Base-by-base conservation (phyloP, 129 eudicot species). In the Tanacetum coccineum region DNA sequence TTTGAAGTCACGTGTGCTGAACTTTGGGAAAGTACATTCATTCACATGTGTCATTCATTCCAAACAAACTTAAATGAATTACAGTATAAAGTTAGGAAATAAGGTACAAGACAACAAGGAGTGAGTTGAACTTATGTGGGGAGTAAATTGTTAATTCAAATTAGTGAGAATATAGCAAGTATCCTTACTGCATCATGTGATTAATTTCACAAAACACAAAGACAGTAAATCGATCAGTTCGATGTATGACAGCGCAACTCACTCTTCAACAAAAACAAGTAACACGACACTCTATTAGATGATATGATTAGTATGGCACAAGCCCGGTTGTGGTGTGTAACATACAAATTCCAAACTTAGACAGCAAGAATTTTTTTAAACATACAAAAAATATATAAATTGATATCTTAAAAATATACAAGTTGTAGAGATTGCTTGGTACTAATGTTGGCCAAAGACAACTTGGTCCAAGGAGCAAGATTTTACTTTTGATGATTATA, bases 11-110 rank as follows among this genome's bases (percentile, higher is more conserved):
- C 81, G 84, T 86, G 94, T 78, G 84, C 73, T 68, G 66, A 78
- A 68, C 17, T 76, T 72, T 52, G 21, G 79, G 77, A 65, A 82
- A 73, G 86, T 83, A 86, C 88, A 78, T 74, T 86, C 94, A 86
- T 74, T 86, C 94, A 86, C 94, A 70, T 85, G 91, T 74, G 71
- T 79, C 72, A 64, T 66, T 74, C 74, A 22, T 21, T 57, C 71
- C 55, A 73, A 65, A 70, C 77, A 74, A 79, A 77, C 59, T 61
- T 42, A 71, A 53, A 73, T 73, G 76, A 73, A 22, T 0, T 22
- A 22, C 25, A 73, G 68, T 74, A 77, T 70, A 76, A 80, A 80
- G 82, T 76, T 64, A 48, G 40, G 73, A 40, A 67, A 21, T 53
- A 60, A 60, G 25, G 49, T 46, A 70, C 70, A 78, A 55, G 57